Evolutionary conservation across 2,329 filamentous ascomycete genomes (phyloP).

Genomic region (Penicillium rolfsii): DNA sequence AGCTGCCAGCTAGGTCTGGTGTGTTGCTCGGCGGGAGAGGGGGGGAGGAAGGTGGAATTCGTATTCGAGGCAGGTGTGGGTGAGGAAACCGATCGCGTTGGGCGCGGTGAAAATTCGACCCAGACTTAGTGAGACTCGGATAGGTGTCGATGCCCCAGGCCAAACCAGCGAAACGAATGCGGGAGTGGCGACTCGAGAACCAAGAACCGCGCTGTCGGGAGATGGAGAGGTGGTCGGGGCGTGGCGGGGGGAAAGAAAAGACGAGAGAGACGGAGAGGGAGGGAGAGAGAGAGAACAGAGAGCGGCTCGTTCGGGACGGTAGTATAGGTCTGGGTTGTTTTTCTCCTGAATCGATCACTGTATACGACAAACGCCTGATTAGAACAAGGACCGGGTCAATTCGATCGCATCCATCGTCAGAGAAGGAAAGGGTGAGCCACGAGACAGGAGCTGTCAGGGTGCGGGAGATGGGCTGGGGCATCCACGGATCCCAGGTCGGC

Average conservation of each 20-base stretch:
- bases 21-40: neutral
- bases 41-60: neutral
- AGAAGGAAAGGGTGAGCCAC: conserved; percentile 31
- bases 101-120: conserved; percentile 13
- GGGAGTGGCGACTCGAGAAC: conserved; percentile 17
- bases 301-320: neutral
- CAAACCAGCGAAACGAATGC: conserved; percentile 14
- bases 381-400: neutral
- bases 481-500: conserved; percentile 37
- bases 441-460: conserved; percentile 36
- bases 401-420: conserved; percentile 5
- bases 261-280: too few species aligned
- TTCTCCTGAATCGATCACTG: neutral
- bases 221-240: neutral
- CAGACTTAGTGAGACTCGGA: neutral
- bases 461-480: conserved; percentile 40
- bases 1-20: neutral
- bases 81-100: conserved; percentile 7
- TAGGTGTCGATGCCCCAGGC: conserved; percentile 12
- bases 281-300: too few species aligned
- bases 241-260: too few species aligned
- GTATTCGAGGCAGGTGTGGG: neutral
- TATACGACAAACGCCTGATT: neutral
- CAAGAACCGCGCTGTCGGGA: conserved; percentile 11
- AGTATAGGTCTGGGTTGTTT: neutral